Base-by-base conservation (phyloP, 169 alveolate genomes). In the Amoebophrya sp. region DNA sequence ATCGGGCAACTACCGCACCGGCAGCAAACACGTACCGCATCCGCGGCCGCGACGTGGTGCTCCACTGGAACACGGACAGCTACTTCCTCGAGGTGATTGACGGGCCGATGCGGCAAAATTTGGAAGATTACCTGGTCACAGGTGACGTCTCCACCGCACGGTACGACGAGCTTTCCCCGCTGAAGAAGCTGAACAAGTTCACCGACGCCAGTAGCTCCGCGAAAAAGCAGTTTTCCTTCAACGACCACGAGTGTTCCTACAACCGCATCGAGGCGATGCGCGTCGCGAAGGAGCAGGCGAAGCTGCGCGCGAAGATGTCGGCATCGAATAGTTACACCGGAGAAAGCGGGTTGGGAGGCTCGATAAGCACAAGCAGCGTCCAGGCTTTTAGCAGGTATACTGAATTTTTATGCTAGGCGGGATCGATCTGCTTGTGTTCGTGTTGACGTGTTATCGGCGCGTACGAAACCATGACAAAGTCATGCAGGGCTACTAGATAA, bases 201-300 rank as follows among this genome's bases (percentile, higher is more conserved):
- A 47, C 66, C 29, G 18, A 47, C 7, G 18, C 66, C 18, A 47
- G 66, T 12, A 47, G 29, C 18, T 12, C 66, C 18, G 66, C 83
- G 83, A 7, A 66, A 25, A 7, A 25, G 29, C 12, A 18, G 29
- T 7, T 25, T 2, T 66, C 35, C 35, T 18, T 66, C 83, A 25
- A 66, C 35, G 35, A 66, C 83, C 35, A 66, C 7, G 29, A n/a
- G 35, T 25, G 1, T 7, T 7, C 32, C 35, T 66, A 66, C 83
- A 66, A 66, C 83, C 83, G 83, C 35, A 66, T 66, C 35, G 83
- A 66, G 35, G 83, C 83, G 38, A 66, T 66, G 83, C 83, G 83
- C 35, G 83, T 66, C 7, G 83, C 83, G 35, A 66, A 66, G 18
- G 83, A 66, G 83, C 83, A 66, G 83, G 83, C 83, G 38, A 66